A percentile compares a stretch with the other conserved stretches of the same genome.
Conservation (phyloP, 805 yeast species). For the Helenozyma rhizophorensis region DNA sequence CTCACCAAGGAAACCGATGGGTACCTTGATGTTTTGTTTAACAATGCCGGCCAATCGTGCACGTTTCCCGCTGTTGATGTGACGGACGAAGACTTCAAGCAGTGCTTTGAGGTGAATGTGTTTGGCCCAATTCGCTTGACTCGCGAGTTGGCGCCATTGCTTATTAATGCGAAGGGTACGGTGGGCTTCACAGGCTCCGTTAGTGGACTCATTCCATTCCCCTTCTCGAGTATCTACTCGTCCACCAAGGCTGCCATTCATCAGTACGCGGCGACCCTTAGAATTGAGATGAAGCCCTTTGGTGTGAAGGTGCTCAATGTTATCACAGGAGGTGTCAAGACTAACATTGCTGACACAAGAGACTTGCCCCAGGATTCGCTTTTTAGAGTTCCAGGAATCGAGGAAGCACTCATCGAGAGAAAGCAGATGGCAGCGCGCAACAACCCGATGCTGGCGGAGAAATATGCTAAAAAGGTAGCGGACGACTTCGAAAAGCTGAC, state of each 20-base stretch:
- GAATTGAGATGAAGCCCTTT: constrained; percentile 66
- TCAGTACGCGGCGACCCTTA: constrained; percentile 58
- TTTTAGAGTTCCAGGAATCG: constrained; percentile 49
- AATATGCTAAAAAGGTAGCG: constrained; percentile 54
- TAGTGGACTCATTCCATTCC: constrained; percentile 63
- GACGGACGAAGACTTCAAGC: constrained; percentile 45
- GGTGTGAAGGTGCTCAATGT: constrained; percentile 67
- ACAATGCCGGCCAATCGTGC: constrained; percentile 77
- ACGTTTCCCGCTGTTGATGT: constrained; percentile 69
- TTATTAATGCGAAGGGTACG: constrained; percentile 64
- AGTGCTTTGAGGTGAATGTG: constrained; percentile 62
- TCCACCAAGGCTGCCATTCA: constrained; percentile 75
- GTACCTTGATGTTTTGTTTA: constrained; percentile 56
- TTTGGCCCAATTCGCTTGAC: constrained; percentile 64
- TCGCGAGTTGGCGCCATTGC: constrained; percentile 50
- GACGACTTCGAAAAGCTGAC: constrained; percentile 38
- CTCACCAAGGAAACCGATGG: constrained; percentile 43
- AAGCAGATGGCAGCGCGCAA: constrained; percentile 55
- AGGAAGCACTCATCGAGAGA: constrained; percentile 45
- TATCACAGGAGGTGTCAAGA: constrained; percentile 72
- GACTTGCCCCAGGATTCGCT: constrained; percentile 53
- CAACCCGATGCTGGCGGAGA: constrained; percentile 56
- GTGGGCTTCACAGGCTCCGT: constrained; percentile 74
- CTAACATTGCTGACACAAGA: constrained; percentile 65
- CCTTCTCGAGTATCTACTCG: constrained; percentile 63